These are phyloP conservation scores for Paulownia fortunei DNA, from an alignment of 257 asterid species.

Conservation along the genomic window DNA sequence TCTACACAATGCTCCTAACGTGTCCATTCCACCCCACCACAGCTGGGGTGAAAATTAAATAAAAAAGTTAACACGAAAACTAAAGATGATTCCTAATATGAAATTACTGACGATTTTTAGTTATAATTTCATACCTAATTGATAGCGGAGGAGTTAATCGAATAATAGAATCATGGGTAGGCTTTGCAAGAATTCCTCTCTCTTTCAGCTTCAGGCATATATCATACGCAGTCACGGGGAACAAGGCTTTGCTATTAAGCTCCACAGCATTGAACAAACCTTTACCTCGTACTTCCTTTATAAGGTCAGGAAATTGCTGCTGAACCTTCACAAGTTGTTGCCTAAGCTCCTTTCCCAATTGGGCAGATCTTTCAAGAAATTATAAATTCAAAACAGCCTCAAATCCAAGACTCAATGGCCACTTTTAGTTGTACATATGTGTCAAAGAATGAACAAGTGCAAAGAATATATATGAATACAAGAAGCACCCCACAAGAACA, in stretches of 20 bases:
- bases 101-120: neutral
- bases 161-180: slow-evolving; percentile 84
- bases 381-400: neutral
- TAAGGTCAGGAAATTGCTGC: slow-evolving; percentile 62
- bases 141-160: slow-evolving; percentile 91
- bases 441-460: neutral
- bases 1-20: no score
- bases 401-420: neutral
- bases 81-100: no score
- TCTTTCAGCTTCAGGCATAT: slow-evolving; percentile 91
- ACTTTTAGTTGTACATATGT: neutral
- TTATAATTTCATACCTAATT: slow-evolving; percentile 60
- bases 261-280: slow-evolving; percentile 93
- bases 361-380: slow-evolving; percentile 59
- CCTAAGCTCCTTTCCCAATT: slow-evolving; percentile 76
- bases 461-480: neutral
- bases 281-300: slow-evolving; percentile 88
- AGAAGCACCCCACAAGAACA: neutral
- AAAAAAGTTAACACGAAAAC: neutral
- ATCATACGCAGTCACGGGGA: slow-evolving; percentile 82
- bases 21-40: no score
- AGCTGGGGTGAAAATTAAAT: neutral
- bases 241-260: slow-evolving; percentile 70
- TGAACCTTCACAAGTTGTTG: slow-evolving; percentile 66
- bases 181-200: slow-evolving; percentile 92